Evolutionary conservation across 2,329 filamentous ascomycete genomes (phyloP), one percentile per base, ranked within the genome.

Genomic region (Grosmannia clavigera): DNA sequence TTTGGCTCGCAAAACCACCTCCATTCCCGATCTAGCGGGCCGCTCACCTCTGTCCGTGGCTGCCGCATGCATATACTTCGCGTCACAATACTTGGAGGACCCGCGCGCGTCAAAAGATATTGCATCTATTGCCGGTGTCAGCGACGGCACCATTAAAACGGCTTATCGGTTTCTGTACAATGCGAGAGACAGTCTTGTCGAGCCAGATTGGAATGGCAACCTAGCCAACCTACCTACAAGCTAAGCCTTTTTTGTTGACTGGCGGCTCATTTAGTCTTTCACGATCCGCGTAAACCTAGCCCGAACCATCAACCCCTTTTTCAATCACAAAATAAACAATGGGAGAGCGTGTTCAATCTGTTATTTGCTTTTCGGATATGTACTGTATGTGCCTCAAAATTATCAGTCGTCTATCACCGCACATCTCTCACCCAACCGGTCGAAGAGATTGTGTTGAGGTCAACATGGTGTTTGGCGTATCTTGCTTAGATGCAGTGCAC

Each of bases 61-160:
- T 7, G 92, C 92, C 22, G 92, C 94, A 38, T 95, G 91, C 72
- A 96, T 99, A 72, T 99, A 94, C 78, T 94, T 97, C 84, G 88
- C 92, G 4, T 91, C 90, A 35, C 85, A 92, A 68, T 80, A 97
- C 46, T 87, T 96, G 76, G 88, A 86, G 60, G 83, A 94, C 66
- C 78, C 84, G 25, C 88, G 88, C 68, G 78, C 83, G 7, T 87
- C 90, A n/a, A 92, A 92, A 72, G 88, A 95, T 63, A 96, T 99
- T 67, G 88, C 90, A 5, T 73, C 75, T 29, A 86, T 94, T 22
- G 90, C 89, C 1, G 90, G 90, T 65, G 94, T 99, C 33, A 96
- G 91, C 70, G 95, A 99, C 69, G 92, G 94, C 60, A 99, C 94
- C 0, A 96, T 99, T 67, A 92, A 95, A 68, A 95, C 90, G 31